These are phyloP conservation scores for Rhizophagus prolifer DNA, from an alignment of 192 early-diverging fungal species.

Conservation along the genomic window DNA sequence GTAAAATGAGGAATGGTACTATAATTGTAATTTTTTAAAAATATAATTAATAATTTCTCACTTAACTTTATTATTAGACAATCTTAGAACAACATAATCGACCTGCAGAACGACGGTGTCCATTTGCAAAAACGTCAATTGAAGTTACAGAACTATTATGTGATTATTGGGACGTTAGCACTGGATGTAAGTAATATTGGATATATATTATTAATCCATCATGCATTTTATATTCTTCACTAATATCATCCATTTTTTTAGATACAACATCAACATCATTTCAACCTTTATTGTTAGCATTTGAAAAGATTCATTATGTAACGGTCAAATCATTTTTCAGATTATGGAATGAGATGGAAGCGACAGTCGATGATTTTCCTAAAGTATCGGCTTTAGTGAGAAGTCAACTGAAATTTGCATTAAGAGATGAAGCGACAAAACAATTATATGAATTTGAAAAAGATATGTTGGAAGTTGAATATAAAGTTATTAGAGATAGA, in stretches of 20 bases:
- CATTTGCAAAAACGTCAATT: constrained; percentile 58
- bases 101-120: constrained; percentile 49
- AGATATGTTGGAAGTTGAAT: constrained; percentile 62
- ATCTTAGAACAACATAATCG: constrained; percentile 46
- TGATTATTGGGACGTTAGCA: constrained; percentile 68
- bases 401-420: constrained; percentile 57
- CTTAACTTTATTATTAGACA: constrained; percentile 34
- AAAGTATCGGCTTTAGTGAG: constrained; percentile 58
- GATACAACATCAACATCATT: constrained; percentile 54
- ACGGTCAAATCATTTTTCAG: constrained; percentile 55
- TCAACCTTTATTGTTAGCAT: constrained; percentile 63
- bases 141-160: constrained; percentile 67
- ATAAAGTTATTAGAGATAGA: constrained; percentile 59
- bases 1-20: background rate
- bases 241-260: constrained; percentile 22
- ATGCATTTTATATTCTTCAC: too few species aligned
- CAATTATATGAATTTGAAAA: constrained; percentile 53
- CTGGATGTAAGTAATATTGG: constrained; percentile 52
- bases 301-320: constrained; percentile 57
- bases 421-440: constrained; percentile 35
- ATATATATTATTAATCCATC: too few species aligned
- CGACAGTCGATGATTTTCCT: constrained; percentile 47
- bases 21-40: background rate
- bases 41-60: constrained; percentile 13
- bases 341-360: constrained; percentile 67